Evolutionary conservation across 768 basidiomycete genomes (phyloP), one percentile per base, ranked within the genome.

Genomic region (Suillus ampliporus): DNA sequence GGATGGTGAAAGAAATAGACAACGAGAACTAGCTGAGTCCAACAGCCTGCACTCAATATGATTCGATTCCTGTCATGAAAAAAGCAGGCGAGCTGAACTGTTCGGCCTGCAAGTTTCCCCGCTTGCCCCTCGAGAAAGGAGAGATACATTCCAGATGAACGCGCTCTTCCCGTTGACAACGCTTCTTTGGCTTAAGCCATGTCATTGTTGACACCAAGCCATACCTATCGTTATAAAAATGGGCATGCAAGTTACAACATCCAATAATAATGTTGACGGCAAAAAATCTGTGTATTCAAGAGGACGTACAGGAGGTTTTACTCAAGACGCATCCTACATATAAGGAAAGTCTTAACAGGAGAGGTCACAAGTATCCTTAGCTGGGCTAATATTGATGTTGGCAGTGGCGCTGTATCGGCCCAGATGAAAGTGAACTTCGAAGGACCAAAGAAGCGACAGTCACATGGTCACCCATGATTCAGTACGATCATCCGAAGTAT

Each of bases 341-440:
- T 17, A 17, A 28, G 26, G 26, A 48, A 9, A n/a, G n/a, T n/a
- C 40, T 41, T 28, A 28, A 31, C 17, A 31, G 28, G 8, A 48
- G 4, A 8, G 14, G 47, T 41, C 17, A 47, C 34, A 14, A 52
- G 34, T 21, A 53, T 15, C 47, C 28, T 50, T 28, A 50, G 31
- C 21, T 53, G 21, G 35, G 13, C 6, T 6, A 31, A 31, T 31
- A 31, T 31, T 54, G 23, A 54, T 54, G 35, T 37, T 54, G 23
- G 35, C 37, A 56, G 37, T 53, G 50, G 50, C 50, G 19, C 50
- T 51, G 17, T 19, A 56, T 40, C 54, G 26, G 54, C 38, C 17
- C 19, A 51, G 31, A 51, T 50, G 17, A 51, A 51, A 11, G 5
- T 31, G 19, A 51, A 51, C 48, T 50, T 28, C 28, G 23, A 48